Percentiles rank a stretch among this genome's conserved stretches.
Conservation (phyloP, 192 early-diverging fungal genomes). For the Gaertneriomyces semiglobifer region DNA sequence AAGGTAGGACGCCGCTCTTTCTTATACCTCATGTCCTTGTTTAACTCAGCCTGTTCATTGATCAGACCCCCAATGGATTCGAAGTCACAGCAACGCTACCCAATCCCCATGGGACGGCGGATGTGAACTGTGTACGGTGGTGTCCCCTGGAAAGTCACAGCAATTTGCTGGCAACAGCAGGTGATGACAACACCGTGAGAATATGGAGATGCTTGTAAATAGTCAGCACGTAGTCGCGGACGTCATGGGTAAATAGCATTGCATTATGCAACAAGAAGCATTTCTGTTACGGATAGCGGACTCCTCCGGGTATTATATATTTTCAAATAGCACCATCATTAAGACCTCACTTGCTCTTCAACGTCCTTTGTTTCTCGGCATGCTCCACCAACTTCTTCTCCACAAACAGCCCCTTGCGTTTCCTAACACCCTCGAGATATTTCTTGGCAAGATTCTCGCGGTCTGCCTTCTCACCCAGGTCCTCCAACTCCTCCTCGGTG, state of each 20-base stretch:
- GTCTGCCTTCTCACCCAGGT: conserved; percentile 96
- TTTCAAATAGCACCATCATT: no score
- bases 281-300: no score
- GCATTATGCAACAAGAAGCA: no score
- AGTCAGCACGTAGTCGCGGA: no score
- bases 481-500: conserved; percentile 96
- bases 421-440: conserved; percentile 94
- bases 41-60: not conserved
- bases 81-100: conserved; percentile 4
- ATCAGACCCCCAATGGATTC: conserved; percentile 2
- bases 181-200: conserved; percentile 83
- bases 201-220: conserved; percentile 62
- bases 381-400: conserved; percentile 85
- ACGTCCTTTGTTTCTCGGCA: conserved; percentile 78
- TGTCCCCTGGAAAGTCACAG: conserved; percentile 54
- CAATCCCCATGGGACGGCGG: conserved; percentile 77
- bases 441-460: conserved; percentile 91
- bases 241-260: no score
- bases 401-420: conserved; percentile 92
- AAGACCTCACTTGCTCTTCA: conserved; percentile 61
- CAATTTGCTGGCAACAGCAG: conserved; percentile 78
- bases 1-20: conserved; percentile 35
- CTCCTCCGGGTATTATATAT: no score
- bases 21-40: not conserved
- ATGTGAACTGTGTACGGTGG: conserved; percentile 90